Base-by-base conservation (phyloP, 2,329 filamentous ascomycete species). In the Trichophyton schoenleinii region DNA sequence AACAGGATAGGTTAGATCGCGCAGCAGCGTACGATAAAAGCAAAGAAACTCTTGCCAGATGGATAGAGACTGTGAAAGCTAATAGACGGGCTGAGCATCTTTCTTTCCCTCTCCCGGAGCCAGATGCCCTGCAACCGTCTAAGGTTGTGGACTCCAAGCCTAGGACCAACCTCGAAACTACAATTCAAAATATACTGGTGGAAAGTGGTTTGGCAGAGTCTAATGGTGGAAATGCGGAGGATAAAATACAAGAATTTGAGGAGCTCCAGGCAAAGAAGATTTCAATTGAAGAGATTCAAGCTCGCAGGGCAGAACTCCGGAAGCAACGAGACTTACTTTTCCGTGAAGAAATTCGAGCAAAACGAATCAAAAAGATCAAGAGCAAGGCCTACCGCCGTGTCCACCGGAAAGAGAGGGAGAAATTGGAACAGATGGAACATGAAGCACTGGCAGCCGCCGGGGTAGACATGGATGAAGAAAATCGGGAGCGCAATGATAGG, bases 351-450 rank as follows among this genome's bases (percentile, higher is more conserved):
- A 86, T 91, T 49, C 87, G 91, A 61, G 84, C 91, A 6, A 95
- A 91, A 75, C 87, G 94, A 25, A 90, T 99, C 75, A 96, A 96
- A 78, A 97, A 97, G 79, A 99, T 99, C 77, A 99, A 99, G 80
- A 95, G 89, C 72, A 99, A 96, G 74, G 84, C 91, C 0, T 99
- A 95, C 72, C 88, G 92, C 61, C 87, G 91, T 52, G 87, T 97
- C 13, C 92, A 97, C 74, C 85, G 92, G 42, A 96, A 87, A 71
- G 88, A 88, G 70, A 79, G 83, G 13, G 83, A 87, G 70, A 80
- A 79, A 64, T 70, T 81, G 63, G 79, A 82, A 58, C 76, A 83
- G 63, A 75, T 80, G 57, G 83, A 87, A 66, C 77, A 78, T 60
- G 79, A 83, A 62, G 80, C 81, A 44, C 73, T 86, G 59, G 77